Conservation (phyloP, 441 rosid species). For the Melianthus villosus region DNA sequence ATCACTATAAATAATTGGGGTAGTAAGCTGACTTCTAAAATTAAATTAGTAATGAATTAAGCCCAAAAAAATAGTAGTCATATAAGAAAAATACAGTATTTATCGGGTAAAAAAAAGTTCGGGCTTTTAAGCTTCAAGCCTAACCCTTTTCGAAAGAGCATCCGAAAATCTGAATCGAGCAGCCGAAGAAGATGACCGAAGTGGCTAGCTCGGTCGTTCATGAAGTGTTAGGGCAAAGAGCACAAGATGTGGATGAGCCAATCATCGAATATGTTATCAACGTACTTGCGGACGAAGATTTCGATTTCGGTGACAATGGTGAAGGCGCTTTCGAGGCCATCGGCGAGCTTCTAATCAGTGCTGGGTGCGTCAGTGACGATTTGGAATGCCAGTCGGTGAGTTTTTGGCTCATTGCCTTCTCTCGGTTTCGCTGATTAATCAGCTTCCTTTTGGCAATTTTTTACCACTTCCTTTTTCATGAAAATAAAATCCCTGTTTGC, state of each 20-base stretch:
- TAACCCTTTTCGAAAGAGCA: no score
- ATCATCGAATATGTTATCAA: conserved; percentile 84
- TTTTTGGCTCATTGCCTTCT: background rate
- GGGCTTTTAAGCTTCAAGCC: no score
- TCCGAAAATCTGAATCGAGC: no score
- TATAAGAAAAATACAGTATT: no score
- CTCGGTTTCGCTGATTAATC: background rate
- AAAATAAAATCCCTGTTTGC: background rate
- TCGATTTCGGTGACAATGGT: conserved; percentile 86
- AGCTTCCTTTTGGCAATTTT: background rate
- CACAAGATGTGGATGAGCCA: conserved; percentile 74
- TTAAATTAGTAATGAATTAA: no score
- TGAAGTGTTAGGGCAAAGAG: conserved; percentile 61
- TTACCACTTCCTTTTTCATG: background rate
- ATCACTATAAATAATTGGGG: no score
- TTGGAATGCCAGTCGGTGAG: conserved; percentile 57
- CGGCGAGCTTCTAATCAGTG: conserved; percentile 80
- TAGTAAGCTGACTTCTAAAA: no score
- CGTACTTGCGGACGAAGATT: conserved; percentile 91
- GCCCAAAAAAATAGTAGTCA: no score
- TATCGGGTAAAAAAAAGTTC: no score
- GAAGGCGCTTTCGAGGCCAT: conserved; percentile 84
- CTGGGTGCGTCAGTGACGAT: conserved; percentile 67
- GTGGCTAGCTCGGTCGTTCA: conserved; percentile 81
- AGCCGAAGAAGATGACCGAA: no score